A percentile compares a stretch with the other conserved stretches of the same genome.
Conservation (phyloP, 2,329 filamentous ascomycete genomes). For the Parafenestella ontariensis region DNA sequence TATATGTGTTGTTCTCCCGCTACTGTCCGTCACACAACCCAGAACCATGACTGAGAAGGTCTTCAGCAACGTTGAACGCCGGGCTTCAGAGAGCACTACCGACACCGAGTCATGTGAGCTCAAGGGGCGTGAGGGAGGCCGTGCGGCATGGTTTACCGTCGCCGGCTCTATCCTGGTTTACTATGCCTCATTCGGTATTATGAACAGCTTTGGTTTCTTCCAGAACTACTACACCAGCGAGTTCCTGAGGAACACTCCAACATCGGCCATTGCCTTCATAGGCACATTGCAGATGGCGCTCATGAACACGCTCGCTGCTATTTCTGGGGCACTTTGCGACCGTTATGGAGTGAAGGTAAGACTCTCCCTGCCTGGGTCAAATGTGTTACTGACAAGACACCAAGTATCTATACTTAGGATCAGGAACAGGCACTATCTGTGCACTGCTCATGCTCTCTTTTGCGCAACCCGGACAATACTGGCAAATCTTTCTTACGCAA, state of each 20-base stretch:
- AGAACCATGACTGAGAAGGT: conserved; percentile 23
- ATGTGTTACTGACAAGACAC: conserved; percentile 8
- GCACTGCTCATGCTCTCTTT: conserved; percentile 38
- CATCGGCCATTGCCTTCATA: conserved; percentile 53
- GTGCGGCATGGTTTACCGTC: conserved; percentile 44
- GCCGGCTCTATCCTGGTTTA: conserved; percentile 46
- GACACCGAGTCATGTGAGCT: conserved; percentile 33
- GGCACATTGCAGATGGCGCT: conserved; percentile 52
- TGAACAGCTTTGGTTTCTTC: conserved; percentile 55
- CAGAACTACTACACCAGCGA: conserved; percentile 53
- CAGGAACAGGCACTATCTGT: conserved; percentile 27
- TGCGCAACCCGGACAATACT: conserved; percentile 34
- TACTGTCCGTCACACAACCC: conserved; percentile 3
- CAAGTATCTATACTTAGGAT: conserved; percentile 38
- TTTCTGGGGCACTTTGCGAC: conserved; percentile 70
- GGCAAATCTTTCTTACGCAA: conserved; percentile 56
- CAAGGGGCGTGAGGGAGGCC: conserved; percentile 24
- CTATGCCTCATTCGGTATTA: conserved; percentile 50
- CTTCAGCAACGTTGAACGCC: conserved; percentile 9
- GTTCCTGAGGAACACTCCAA: conserved; percentile 39
- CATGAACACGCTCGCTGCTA: conserved; percentile 61
- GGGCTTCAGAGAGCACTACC: conserved; percentile 15
- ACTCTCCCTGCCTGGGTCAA: conserved; percentile 5
- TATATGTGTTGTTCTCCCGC: conserved; percentile 1
- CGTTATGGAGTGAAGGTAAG: conserved; percentile 63